These are phyloP conservation scores for Colletotrichum sp. DNA, from an alignment of 2,329 filamentous ascomycete species.

Conservation along the genomic window DNA sequence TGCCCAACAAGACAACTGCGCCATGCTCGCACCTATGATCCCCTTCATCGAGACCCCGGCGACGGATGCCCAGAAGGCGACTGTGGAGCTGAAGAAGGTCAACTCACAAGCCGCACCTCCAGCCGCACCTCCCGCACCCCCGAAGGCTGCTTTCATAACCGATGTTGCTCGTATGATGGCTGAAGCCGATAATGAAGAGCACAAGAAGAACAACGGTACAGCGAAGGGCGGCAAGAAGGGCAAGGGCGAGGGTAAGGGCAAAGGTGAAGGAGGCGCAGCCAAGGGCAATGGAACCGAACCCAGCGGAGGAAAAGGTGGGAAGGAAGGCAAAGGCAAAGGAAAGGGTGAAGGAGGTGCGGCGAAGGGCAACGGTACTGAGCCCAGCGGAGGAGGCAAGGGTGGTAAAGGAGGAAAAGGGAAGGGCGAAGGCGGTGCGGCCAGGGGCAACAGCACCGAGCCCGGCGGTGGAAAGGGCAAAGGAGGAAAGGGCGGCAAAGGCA, in stretches of 20 bases:
- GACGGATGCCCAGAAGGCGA: conserved; percentile 1
- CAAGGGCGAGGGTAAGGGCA: neutral
- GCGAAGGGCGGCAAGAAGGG: neutral
- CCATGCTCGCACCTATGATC: conserved; percentile 27
- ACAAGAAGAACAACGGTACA: neutral
- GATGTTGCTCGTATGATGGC: neutral
- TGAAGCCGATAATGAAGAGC: neutral
- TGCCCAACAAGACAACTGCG: conserved; percentile 24
- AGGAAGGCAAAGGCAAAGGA: neutral
- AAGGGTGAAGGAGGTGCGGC: neutral
- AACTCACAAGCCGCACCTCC: neutral
- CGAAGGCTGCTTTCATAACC: neutral
- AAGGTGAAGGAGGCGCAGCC: neutral
- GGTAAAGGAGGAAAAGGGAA: neutral
- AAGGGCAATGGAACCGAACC: neutral
- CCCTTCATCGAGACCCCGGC: conserved; percentile 24
- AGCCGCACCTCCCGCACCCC: neutral
- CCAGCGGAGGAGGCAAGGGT: neutral
- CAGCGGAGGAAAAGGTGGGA: neutral
- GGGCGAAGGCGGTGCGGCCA: neutral
- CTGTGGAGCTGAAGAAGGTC: conserved; percentile 21
- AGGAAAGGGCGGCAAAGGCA: neutral
- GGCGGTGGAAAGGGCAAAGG: neutral
- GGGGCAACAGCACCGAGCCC: neutral
- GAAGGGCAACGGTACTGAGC: neutral